These are phyloP conservation scores for Cladosporium oxysporum DNA, from an alignment of 2,329 filamentous ascomycete genomes.

Conservation along the genomic window DNA sequence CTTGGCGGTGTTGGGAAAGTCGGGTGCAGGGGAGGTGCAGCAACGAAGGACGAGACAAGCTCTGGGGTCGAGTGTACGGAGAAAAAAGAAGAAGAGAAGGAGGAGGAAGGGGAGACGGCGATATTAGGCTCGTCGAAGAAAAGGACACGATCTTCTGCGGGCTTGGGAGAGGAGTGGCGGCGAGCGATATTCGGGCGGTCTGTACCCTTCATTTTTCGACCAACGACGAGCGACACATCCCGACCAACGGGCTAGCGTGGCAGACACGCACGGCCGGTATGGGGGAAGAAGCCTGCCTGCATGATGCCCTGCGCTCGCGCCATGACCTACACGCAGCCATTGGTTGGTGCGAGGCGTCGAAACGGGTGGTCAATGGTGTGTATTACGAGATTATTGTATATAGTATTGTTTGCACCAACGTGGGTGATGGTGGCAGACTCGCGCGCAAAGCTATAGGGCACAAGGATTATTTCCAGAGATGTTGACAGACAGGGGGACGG, in stretches of 20 bases:
- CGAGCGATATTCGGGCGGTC: constrained; percentile 14
- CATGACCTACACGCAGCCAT: constrained; percentile 6
- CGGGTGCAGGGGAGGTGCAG: constrained; percentile 15
- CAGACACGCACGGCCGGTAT: constrained; percentile 16
- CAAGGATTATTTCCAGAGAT: neutral
- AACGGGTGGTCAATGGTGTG: neutral
- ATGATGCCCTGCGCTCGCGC: neutral
- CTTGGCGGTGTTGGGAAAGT: constrained; percentile 17
- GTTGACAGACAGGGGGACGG: constrained; percentile 16
- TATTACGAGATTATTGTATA: neutral
- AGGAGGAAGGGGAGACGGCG: neutral
- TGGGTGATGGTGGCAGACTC: neutral
- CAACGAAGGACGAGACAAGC: constrained; percentile 12
- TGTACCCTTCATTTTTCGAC: constrained; percentile 16
- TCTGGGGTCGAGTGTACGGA: constrained; percentile 4
- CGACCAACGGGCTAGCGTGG: constrained; percentile 17
- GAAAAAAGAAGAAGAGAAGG: neutral
- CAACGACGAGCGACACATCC: constrained; percentile 16
- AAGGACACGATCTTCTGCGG: constrained; percentile 4
- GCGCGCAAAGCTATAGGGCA: neutral
- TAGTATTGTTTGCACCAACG: neutral
- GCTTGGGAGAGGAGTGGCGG: constrained; percentile 18
- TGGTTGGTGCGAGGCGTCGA: neutral
- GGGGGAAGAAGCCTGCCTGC: constrained; percentile 10
- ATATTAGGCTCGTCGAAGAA: constrained; percentile 3